Base-by-base conservation (phyloP, 257 asterid genomes). In the Thymus quinquecostatus region DNA sequence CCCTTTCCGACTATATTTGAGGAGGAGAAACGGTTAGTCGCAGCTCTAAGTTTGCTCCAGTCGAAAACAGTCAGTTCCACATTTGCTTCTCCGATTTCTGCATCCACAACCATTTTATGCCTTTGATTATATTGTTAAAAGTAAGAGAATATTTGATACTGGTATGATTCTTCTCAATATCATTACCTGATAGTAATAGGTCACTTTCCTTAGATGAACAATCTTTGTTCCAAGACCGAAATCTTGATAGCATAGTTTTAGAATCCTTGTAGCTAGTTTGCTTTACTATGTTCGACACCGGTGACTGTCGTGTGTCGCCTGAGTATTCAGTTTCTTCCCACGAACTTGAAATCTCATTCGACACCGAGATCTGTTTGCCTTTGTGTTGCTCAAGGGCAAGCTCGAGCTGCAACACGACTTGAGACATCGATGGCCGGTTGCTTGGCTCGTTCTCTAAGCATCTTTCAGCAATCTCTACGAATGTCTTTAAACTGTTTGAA, bases 341-440 rank as follows among this genome's bases (percentile, higher is more conserved):
- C 4, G 56, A 50, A 75, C 64, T 59, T 34, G 36, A 9, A 32
- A 1, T 53, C 71, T 72, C 74, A 63, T 47, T 54, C 3, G 40
- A 55, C 40, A 21, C 55, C 32, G 47, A 43, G 43, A 29, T 3
- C 58, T 30, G 66, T 43, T 48, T 41, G 43, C 1, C 66, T 10
- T 68, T 72, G 41, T 78, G 81, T 33, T 75, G 86, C 66, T 75
- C 79, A 10, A 82, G 62, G 7, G 83, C 77, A 58, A 47, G 14
- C 73, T 81, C 86, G 30, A 81, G 83, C 67, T 81, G 82, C 41
- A 14, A 57, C 66, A 86, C 82, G 41, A 86, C 80, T 71, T 83
- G 86, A 49, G 85, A 81, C 90, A 88, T 88, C 11, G 84, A 50
- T 45, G 92, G 96, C 48, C 89, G 81, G 54, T 80, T 79, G 51